Percentiles rank a stretch among this genome's conserved stretches.
Conservation (phyloP, 2,329 filamentous ascomycete genomes). For the Colletotrichum theobromicola region DNA sequence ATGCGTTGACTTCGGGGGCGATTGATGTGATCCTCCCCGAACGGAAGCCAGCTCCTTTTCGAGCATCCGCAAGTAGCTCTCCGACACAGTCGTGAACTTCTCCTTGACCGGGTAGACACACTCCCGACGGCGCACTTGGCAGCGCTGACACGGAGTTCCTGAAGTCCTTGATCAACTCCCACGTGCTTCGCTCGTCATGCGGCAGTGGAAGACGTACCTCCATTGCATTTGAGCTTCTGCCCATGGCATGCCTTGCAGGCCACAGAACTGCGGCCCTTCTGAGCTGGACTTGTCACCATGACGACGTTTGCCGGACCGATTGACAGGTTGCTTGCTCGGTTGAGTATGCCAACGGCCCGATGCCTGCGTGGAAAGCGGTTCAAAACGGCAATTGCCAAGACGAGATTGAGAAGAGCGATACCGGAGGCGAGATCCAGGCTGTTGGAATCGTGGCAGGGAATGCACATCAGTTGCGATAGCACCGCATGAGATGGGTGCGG, state of each 20-base stretch:
- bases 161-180: background rate
- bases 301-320: background rate
- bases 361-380: background rate
- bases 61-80: constrained; percentile 21
- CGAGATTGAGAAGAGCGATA: background rate
- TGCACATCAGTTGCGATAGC: background rate
- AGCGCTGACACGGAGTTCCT: constrained; percentile 5
- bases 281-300: background rate
- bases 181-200: fast-evolving
- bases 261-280: constrained; percentile 18
- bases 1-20: background rate
- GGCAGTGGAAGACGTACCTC: constrained; percentile 1
- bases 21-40: background rate
- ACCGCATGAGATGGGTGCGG: background rate
- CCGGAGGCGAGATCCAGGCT: background rate
- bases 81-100: constrained; percentile 4
- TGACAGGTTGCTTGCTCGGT: background rate
- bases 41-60: background rate
- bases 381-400: background rate
- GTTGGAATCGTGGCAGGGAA: background rate
- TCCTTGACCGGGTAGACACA: constrained; percentile 22
- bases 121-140: background rate
- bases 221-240: constrained; percentile 24
- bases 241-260: constrained; percentile 22
- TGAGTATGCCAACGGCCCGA: background rate